Evolutionary conservation across 176 grass and related monocot genomes (phyloP).

Genomic region (Hordeum marinum): DNA sequence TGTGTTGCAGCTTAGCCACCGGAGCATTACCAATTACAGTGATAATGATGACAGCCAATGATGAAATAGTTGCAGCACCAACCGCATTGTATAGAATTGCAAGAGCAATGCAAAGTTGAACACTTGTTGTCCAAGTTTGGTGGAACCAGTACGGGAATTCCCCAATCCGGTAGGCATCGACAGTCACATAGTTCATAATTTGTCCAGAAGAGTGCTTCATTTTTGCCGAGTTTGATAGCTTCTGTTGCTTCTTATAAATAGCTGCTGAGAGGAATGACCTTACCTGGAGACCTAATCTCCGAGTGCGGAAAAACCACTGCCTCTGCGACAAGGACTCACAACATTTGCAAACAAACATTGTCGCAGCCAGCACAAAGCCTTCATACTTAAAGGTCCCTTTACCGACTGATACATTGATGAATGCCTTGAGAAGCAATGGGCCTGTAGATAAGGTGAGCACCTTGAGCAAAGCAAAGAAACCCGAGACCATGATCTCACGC

Average conservation of each 20-base stretch:
- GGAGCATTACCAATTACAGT: constrained; percentile 82
- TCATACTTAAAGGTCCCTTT: constrained; percentile 62
- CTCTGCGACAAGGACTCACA: constrained; percentile 79
- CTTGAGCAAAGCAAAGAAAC: constrained; percentile 81
- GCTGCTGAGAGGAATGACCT: constrained; percentile 70
- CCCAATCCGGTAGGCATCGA: constrained; percentile 85
- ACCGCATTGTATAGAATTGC: constrained; percentile 75
- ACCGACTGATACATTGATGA: constrained; percentile 73
- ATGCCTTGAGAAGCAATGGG: constrained; percentile 72
- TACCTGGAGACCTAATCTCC: constrained; percentile 78
- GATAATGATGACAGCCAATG: constrained; percentile 66
- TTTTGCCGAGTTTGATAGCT: constrained; percentile 68
- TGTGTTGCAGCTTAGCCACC: constrained; percentile 76
- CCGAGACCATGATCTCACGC: constrained; percentile 58
- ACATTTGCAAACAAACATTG: constrained; percentile 73
- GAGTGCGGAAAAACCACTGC: constrained; percentile 88
- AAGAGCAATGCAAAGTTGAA: constrained; percentile 78
- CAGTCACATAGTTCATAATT: constrained; percentile 93
- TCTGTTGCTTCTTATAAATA: constrained; percentile 83
- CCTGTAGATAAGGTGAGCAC: constrained; percentile 61
- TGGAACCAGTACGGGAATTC: constrained; percentile 96
- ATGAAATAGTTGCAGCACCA: constrained; percentile 56
- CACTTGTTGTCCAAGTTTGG: constrained; percentile 80
- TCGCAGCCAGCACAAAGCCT: constrained; percentile 51
- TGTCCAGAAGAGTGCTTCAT: constrained; percentile 74